Percentiles rank a stretch among this genome's conserved stretches.
Evolutionary conservation across 108 stramenopile species (phyloP).

Genomic region (Fragilariopsis cylindrus): DNA sequence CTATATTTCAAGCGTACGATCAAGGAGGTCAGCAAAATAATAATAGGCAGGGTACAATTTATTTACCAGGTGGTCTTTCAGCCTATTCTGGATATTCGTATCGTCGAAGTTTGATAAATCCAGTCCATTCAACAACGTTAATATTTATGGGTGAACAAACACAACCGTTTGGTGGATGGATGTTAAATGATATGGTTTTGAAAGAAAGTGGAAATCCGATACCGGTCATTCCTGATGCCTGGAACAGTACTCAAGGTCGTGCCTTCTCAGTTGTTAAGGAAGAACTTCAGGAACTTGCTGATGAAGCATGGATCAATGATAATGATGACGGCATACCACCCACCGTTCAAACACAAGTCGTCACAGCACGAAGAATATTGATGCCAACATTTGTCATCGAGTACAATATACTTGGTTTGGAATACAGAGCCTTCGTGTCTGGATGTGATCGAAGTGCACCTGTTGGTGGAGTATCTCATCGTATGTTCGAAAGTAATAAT

Average conservation of each 20-base stretch:
- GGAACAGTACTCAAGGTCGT: constrained; percentile 73
- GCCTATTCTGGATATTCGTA: constrained; percentile 79
- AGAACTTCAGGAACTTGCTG: constrained; percentile 58
- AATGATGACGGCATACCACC: constrained; percentile 18
- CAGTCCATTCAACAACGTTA: constrained; percentile 73
- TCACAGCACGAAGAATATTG: constrained; percentile 64
- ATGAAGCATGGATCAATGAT: constrained; percentile 29
- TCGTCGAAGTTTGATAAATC: constrained; percentile 73
- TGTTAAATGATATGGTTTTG: constrained; percentile 64
- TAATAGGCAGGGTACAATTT: constrained; percentile 41
- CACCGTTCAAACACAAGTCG: constrained; percentile 65
- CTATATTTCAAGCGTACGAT: constrained; percentile 48
- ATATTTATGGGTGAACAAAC: constrained; percentile 71
- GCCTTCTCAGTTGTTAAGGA: constrained; percentile 60
- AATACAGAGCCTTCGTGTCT: constrained; percentile 73
- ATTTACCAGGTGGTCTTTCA: constrained; percentile 66
- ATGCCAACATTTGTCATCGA: constrained; percentile 83
- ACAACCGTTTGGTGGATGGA: constrained; percentile 74
- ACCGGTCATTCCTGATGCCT: constrained; percentile 77
- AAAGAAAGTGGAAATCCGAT: constrained; percentile 41
- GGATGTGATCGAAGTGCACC: constrained; percentile 66
- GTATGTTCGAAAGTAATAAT: constrained; percentile 31
- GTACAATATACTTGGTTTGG: constrained; percentile 66
- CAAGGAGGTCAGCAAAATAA: constrained; percentile 27
- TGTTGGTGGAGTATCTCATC: constrained; percentile 75